Evolutionary conservation across 2,329 filamentous ascomycete genomes (phyloP).

Genomic region (Venturia asperata): DNA sequence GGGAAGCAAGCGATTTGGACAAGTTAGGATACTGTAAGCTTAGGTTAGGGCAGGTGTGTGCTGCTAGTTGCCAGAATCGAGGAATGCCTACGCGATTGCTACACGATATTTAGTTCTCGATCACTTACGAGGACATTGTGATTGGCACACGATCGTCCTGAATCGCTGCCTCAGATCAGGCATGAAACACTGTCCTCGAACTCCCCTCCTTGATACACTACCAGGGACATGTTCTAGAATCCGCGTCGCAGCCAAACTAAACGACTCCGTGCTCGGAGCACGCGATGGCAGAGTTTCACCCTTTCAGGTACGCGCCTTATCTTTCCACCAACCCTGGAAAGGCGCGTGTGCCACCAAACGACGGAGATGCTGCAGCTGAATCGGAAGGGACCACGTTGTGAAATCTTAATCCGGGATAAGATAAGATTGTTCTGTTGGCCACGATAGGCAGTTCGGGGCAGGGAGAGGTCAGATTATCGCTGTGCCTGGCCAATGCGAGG

Average conservation of each 20-base stretch:
- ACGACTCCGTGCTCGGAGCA: not conserved
- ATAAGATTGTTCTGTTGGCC: not conserved
- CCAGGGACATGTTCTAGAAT: not conserved
- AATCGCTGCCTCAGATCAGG: not conserved
- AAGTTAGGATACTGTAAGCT: not conserved
- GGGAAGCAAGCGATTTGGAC: not conserved
- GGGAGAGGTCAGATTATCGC: conserved; percentile 6
- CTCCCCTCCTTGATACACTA: not conserved
- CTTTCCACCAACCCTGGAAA: not conserved
- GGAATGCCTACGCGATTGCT: not conserved
- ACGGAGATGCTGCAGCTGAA: not conserved
- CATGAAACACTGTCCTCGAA: not conserved
- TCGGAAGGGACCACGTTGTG: not conserved
- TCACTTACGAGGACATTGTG: not conserved
- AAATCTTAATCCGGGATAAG: not conserved
- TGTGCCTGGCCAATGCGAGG: conserved; percentile 7
- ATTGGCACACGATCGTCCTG: not conserved
- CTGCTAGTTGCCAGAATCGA: not conserved
- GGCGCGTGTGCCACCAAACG: too few species aligned
- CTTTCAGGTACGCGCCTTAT: not conserved
- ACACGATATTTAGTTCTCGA: too few species aligned
- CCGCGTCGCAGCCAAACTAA: not conserved
- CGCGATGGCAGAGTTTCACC: not conserved
- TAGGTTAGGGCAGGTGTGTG: not conserved
- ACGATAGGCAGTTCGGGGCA: conserved; percentile 10